Base-by-base conservation (phyloP, 1,139 yeast genomes). In the Scheffersomyces cryptocercus region DNA sequence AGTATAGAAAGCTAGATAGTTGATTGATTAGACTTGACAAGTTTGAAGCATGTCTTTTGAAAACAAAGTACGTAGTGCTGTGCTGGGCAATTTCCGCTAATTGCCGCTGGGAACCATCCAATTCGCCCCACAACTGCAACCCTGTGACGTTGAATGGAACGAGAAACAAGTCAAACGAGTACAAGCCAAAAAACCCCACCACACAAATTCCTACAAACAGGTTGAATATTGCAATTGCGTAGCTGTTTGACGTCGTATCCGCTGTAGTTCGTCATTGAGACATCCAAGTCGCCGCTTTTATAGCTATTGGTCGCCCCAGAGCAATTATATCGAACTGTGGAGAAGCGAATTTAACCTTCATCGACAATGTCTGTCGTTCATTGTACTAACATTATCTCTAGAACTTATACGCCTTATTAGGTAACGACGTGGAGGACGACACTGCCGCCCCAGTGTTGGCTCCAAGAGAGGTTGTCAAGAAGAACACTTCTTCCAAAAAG, bases 401-500 rank as follows among this genome's bases (percentile, higher is more conserved):
- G 79, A 74, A 73, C 67, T 73, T 75, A 61, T 75, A 59, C 68
- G 72, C 68, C 60, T 70, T 75, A 62, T 73, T 74, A 62, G 79
- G 82, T 62, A 84, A 89, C 82, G 96, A 89, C 77, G 89, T 86
- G 63, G 95, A 88, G 67, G 88, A 81, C 70, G 74, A 69, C 55
- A 56, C 51, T 45, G 35, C 9, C 24, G 35, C 20, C 20, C 73
- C 69, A 53, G 75, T 79, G 54, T 63, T 68, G 51, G 75, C 83
- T 51, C 77, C 83, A 65, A 85, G 73, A 75, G 96, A 88, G 71
- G 73, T 88, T 55, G 95, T 88, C 67, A 90, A 85, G 81, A 81
- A 84, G 77, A 70, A 71, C 70, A 84, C 95, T 56, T 83, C 96
- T 52, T 84, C 96, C 65, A 89, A 88, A 82, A 91, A 91, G 82